Conservation (phyloP, 202 grass and related monocot species). For the Brachypodium distachyon region DNA sequence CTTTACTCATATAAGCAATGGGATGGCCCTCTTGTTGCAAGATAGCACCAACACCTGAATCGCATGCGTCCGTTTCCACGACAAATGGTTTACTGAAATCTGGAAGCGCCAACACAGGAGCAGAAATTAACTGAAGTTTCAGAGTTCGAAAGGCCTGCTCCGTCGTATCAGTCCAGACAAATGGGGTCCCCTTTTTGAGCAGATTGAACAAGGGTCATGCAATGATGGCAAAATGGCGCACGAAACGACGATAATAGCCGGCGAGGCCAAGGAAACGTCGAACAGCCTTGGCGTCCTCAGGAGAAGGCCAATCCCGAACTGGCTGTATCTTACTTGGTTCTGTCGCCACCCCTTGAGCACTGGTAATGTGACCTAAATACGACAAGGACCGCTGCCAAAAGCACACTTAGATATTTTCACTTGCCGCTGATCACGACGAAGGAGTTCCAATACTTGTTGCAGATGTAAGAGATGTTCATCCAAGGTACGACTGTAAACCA, state of each 20-base stretch:
- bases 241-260: not conserved
- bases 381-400: not conserved
- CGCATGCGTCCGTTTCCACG: too few relatives aligned
- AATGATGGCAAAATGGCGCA: not conserved
- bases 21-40: too few relatives aligned
- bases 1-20: too few relatives aligned
- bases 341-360: rapidly evolving
- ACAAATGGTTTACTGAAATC: too few relatives aligned
- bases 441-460: rapidly evolving
- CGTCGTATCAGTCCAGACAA: too few relatives aligned
- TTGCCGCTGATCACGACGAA: rapidly evolving
- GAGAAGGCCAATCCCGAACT: not conserved
- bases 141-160: too few relatives aligned
- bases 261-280: not conserved
- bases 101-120: too few relatives aligned
- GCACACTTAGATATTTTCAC: not conserved
- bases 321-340: rapidly evolving
- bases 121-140: too few relatives aligned
- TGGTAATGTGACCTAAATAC: not conserved
- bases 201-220: too few relatives aligned
- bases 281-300: rapidly evolving
- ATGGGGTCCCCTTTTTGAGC: too few relatives aligned
- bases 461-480: not conserved
- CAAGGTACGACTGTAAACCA: too few relatives aligned
- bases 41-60: too few relatives aligned